A percentile compares a stretch with the other conserved stretches of the same genome.
These are phyloP conservation scores for Conticribra weissflogii DNA, from an alignment of 108 stramenopile genomes.

Conservation along the genomic window DNA sequence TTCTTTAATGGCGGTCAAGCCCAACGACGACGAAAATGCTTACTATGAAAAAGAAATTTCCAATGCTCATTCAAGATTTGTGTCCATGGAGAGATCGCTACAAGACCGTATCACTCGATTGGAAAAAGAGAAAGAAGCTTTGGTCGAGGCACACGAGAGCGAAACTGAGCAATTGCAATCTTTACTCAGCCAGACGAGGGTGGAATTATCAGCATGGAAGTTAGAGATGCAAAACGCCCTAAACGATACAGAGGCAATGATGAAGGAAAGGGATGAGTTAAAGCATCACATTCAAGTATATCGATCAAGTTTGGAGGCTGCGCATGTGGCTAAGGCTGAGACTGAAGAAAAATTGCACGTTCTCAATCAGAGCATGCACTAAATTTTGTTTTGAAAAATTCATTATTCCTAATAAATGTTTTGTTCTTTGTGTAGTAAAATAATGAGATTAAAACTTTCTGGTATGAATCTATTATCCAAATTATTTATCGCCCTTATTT, in stretches of 20 bases:
- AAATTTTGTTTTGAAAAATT: neutral
- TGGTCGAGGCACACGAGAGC: slow-evolving; percentile 26
- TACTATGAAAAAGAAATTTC: slow-evolving; percentile 47
- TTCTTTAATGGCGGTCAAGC: slow-evolving; percentile 9
- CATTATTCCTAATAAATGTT: too few relatives aligned
- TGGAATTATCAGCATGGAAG: slow-evolving; percentile 53
- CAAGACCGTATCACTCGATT: slow-evolving; percentile 35
- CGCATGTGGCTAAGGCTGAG: slow-evolving; percentile 7
- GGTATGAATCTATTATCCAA: too few relatives aligned
- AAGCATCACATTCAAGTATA: slow-evolving; percentile 29
- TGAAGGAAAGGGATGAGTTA: slow-evolving; percentile 43
- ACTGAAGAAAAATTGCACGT: neutral
- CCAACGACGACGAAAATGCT: slow-evolving; percentile 6
- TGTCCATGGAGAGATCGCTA: slow-evolving; percentile 49
- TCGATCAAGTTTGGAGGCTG: slow-evolving; percentile 20
- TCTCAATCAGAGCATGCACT: neutral
- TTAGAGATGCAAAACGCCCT: slow-evolving; percentile 56
- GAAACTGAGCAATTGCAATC: slow-evolving; percentile 28
- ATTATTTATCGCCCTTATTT: too few relatives aligned
- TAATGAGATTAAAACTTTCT: too few relatives aligned
- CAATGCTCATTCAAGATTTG: slow-evolving; percentile 46
- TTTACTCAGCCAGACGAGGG: slow-evolving; percentile 24
- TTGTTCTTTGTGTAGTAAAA: too few relatives aligned
- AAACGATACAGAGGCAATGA: slow-evolving; percentile 50
- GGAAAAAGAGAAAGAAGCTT: slow-evolving; percentile 42